Conservation (phyloP, 2,329 filamentous ascomycete genomes). For the Juglanconis oblonga region DNA sequence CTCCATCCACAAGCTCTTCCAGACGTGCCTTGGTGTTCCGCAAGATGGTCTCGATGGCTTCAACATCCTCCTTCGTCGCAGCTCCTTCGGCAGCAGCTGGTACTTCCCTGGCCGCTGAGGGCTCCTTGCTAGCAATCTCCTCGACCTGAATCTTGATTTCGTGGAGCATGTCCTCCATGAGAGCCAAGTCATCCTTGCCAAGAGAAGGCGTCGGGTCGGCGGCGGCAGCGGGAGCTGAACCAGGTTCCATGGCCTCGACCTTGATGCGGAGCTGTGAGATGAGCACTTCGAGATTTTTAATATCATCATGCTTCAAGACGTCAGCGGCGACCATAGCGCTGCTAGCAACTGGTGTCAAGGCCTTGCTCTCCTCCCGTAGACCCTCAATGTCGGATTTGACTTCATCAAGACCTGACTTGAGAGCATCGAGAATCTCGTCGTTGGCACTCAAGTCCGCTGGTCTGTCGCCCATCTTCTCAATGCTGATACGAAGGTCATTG, state of each 20-base stretch:
- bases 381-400: constrained; percentile 76
- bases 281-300: constrained; percentile 81
- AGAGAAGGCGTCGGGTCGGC: constrained; percentile 29
- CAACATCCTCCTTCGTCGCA: constrained; percentile 77
- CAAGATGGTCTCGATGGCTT: constrained; percentile 86
- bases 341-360: constrained; percentile 52
- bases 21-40: constrained; percentile 85
- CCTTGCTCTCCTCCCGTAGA: constrained; percentile 59
- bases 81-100: constrained; percentile 37
- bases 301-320: constrained; percentile 64
- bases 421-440: constrained; percentile 83
- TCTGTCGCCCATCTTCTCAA: constrained; percentile 76
- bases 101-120: constrained; percentile 22
- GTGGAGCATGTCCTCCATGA: constrained; percentile 53
- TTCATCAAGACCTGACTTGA: constrained; percentile 76
- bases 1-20: constrained; percentile 74
- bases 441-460: constrained; percentile 79
- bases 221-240: constrained; percentile 35
- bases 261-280: constrained; percentile 81
- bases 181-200: constrained; percentile 53
- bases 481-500: constrained; percentile 69
- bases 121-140: constrained; percentile 27
- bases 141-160: constrained; percentile 38
- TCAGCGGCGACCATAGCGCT: constrained; percentile 50
- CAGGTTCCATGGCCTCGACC: constrained; percentile 71